Evolutionary conservation across 2,329 filamentous ascomycete species (phyloP), one percentile per base, ranked within the genome.

Genomic region (Ceratocystis albifundus): DNA sequence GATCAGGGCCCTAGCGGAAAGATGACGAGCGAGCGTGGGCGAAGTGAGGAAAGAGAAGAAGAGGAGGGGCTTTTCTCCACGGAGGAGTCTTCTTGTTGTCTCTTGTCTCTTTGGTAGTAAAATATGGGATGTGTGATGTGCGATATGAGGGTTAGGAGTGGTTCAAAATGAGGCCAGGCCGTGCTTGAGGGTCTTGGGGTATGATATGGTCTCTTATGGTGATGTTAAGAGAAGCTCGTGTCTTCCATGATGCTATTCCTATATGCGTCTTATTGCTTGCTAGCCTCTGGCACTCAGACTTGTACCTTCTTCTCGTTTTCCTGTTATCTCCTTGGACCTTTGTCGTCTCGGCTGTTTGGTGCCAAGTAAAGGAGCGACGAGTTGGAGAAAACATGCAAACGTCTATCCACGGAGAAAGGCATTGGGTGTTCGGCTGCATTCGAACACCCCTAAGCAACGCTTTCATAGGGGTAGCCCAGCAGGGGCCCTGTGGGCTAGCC

Each of bases 321-420:
- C 46, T 53, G 48, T 53, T 32, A 28, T 15, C 53, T 59, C 53
- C 28, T 30, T n/a, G 32, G 53, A 3, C 53, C n/a, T 20, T 36
- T 17, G 25, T 59, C 25, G 20, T 32, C 53, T 32, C 17, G n/a
- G 28, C 17, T 59, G 53, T 59, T 59, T 59, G 4, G 53, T n/a
- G 53, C 53, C 53, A 59, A 59, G 53, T 36, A 20, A 7, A 30
- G 53, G 36, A 59, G 53, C 53, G 53, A 59, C 25, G 10, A 20
- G 28, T 36, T 59, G 53, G 53, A 59, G 53, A 59, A 59, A 59
- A 59, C 28, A 59, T 59, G 53, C 28, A n/a, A 28, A 57, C 53
- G 25, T 36, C 25, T 8, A 57, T 22, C 5, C 12, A 10, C 3
- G 7, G 12, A 59, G 17, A 59, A 3, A 36, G 53, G 22, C 53